Evolutionary conservation across 2,329 filamentous ascomycete species (phyloP), one percentile per base, ranked within the genome.

Genomic region (Elsinoe fawcettii): DNA sequence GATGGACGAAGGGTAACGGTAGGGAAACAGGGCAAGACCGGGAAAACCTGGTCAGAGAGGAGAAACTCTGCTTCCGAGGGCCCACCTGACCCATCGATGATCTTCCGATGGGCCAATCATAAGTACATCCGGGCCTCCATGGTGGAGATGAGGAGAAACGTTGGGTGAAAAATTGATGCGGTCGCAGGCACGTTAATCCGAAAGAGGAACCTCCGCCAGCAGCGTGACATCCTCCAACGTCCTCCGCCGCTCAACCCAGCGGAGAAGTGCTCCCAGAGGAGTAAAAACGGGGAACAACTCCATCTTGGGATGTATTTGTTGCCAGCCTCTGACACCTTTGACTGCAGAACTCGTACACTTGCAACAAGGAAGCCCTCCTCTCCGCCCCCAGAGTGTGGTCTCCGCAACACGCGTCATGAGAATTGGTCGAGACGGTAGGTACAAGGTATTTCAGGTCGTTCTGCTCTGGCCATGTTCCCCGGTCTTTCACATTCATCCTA

Each of bases 341-440:
- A 8, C 49, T 53, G 49, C 30, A 14, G 18, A 18, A 36, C 49
- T 39, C 32, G 44, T 49, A 49, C 23, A n/a, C 23, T 49, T 32
- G 44, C 44, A 5, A 49, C 14, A 9, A 37, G 18, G 14, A 12
- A 34, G 30, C 16, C 4, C 30, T 53, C 16, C 32, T 37, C 20
- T 39, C 49, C 49, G 49, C 49, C 49, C 49, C 49, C 49, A 53
- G 49, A 53, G 11, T 53, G 49, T 39, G 22, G 49, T 53, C 49
- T 53, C 49, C 49, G 49, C 49, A 53, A 27, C 49, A 25, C 30
- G 30, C 49, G 34, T 53, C 30, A 53, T 36, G 49, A 34, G 25
- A 18, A 32, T 20, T 16, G 11, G 20, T 39, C 41, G 49, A 51
- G 25, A 53, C 34, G 49, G 49, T 53, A 53, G 49, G 49, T 53